Evolutionary conservation across 176 grass and related monocot genomes (phyloP), one percentile per base, ranked within the genome.

Genomic region (Triticum timopheevii): DNA sequence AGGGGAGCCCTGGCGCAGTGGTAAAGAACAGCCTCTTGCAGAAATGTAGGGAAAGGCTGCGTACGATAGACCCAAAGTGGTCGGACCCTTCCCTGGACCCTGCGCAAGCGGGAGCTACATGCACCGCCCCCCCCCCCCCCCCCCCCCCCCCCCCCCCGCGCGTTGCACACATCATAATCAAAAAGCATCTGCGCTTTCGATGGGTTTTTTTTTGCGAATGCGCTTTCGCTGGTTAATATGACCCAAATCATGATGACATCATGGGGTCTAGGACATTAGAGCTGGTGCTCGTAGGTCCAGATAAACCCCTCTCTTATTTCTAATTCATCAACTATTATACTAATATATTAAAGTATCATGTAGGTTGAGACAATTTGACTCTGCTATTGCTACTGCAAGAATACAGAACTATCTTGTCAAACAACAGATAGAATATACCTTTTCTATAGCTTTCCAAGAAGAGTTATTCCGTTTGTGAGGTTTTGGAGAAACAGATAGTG

Each of bases 391-490:
- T 61, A 22, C 35, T 81, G 30, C 10, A 56, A 76, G 40, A 44
- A 81, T 56, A 58, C 22, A 85, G 31, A 78, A 35, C 67, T 54
- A 8, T 42, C 61, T 69, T 74, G 31, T 19, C 4, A 61, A 67
- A 81, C 7, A 83, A 40, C 17, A 77, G 63, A 65, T 28, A 31
- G 11, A 69, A 3, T 69, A 62, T 88, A 99, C 97, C 97, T 96
- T 94, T 87, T 93, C 65, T 87, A 99, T 94, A 31, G 90, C 92
- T 85, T 81, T 71, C 97, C 97, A 99, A 81, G 94, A 96, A 89
- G 92, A 81, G 87, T 96, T 96, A 56, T 87, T 85, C 78, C 81
- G 95, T 76, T 94, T 99, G 89, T 99, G 97, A 80, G 97, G 97
- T 82, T 91, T 99, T 78, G 97, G 83, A 87, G 87, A 96, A 88